Percentiles rank a stretch among this genome's conserved stretches.
Evolutionary conservation across 345 rosid genomes (phyloP).

Genomic region (Ailanthus altissimus): DNA sequence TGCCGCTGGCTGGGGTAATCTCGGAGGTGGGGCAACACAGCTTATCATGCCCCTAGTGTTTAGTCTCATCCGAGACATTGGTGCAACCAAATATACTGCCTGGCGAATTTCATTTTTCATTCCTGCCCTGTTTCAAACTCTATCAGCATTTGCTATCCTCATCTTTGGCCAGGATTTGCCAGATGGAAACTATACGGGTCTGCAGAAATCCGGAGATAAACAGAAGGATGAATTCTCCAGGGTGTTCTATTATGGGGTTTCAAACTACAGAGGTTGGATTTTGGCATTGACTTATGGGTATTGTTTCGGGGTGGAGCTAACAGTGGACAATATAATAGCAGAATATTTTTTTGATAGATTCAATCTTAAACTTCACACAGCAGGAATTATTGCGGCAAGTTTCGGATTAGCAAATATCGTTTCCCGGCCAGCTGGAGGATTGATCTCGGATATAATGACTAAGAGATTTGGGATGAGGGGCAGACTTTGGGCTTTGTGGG

Average conservation of each 20-base stretch:
- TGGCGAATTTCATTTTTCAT: constrained; percentile 87
- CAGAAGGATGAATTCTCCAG: constrained; percentile 56
- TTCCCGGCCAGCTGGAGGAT: constrained; percentile 80
- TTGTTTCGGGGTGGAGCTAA: constrained; percentile 87
- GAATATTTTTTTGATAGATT: constrained; percentile 88
- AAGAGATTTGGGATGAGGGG: constrained; percentile 88
- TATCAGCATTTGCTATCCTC: constrained; percentile 67
- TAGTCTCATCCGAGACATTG: constrained; percentile 46
- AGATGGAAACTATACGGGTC: constrained; percentile 58
- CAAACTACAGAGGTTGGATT: constrained; percentile 89
- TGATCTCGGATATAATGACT: constrained; percentile 57
- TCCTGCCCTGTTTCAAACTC: constrained; percentile 74
- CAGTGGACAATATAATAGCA: constrained; percentile 79
- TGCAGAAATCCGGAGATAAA: constrained; percentile 68
- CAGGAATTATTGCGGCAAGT: constrained; percentile 88
- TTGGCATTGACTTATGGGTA: constrained; percentile 86
- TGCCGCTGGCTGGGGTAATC: constrained; percentile 96
- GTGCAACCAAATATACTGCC: constrained; percentile 74
- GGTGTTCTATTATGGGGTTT: constrained; percentile 49
- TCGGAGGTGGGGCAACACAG: constrained; percentile 91
- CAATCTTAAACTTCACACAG: constrained; percentile 66
- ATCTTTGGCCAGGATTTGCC: constrained; percentile 86
- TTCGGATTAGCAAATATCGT: constrained; percentile 79
- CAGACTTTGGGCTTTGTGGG: constrained; percentile 81
- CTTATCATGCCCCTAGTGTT: constrained; percentile 86